Base-by-base conservation (phyloP, 2,329 filamentous ascomycete species). In the Diaporthe helianthi region DNA sequence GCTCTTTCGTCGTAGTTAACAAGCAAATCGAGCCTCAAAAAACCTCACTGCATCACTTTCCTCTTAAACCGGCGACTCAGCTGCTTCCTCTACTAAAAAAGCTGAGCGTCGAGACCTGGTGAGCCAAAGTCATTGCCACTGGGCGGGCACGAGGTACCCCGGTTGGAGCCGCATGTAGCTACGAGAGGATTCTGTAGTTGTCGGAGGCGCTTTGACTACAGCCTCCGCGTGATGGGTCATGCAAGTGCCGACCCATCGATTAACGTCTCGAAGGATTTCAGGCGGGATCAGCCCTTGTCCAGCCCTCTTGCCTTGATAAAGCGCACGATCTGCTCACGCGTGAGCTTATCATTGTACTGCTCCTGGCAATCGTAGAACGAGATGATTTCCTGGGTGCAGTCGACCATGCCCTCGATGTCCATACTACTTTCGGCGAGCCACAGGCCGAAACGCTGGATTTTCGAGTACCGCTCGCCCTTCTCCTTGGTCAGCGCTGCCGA, bases 351-450 rank as follows among this genome's bases (percentile, higher is more conserved):
- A 72, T 88, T 87, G 73, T 88, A 89, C 73, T 87, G 83, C 75
- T 89, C 87, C 63, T 87, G 83, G 71, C 83, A 87, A 76, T 97
- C 93, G 77, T 97, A 97, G 72, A 97, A 87, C 4, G 93, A 94
- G 65, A 98, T 93, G 72, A 97, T 87, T 81, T 97, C 94, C 80
- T 98, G 94, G 0, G 93, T 95, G 76, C 92, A 93, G 79, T 97
- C 93, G 63, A 97, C 91, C 79, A 97, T 90, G 38, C 90, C 91
- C 73, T 93, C 89, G 75, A 97, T 92, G 75, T 97, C 93, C 52
- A 97, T 88, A 68, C 89, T 91, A 75, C 93, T 96, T 77, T 97
- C 93, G 1, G 94, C 92, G 68, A 97, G 84, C 91, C 94, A 98
- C 49, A 88, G 87, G 12, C 93, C 87, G 70, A 87, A 88, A 41